Conservation (phyloP, 192 early-diverging fungal genomes). For the Coemansia javaensis region DNA sequence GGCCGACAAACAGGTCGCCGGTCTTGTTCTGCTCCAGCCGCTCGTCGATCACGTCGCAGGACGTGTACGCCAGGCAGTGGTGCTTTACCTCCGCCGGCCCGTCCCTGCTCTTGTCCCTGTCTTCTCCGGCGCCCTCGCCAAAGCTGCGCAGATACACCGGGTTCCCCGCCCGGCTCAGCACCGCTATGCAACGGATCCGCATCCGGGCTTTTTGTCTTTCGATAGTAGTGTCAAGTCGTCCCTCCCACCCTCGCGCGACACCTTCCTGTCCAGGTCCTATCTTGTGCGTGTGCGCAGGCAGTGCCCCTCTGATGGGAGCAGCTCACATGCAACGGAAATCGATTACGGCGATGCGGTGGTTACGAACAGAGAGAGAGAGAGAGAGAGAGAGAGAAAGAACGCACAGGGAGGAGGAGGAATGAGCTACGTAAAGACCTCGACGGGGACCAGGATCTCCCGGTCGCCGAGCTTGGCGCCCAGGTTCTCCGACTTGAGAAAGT, state of each 20-base stretch:
- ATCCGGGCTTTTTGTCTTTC: too few relatives aligned
- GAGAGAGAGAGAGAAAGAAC: neutral
- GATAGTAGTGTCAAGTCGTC: too few relatives aligned
- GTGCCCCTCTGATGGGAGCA: too few relatives aligned
- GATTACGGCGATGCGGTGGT: too few relatives aligned
- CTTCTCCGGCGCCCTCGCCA: constrained; percentile 54
- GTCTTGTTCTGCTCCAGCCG: constrained; percentile 47
- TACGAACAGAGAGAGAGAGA: neutral
- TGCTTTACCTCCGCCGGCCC: constrained; percentile 82
- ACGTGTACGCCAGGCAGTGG: constrained; percentile 88
- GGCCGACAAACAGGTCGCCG: constrained; percentile 77
- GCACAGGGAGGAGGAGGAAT: neutral
- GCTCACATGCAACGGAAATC: too few relatives aligned
- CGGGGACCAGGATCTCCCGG: constrained; percentile 45
- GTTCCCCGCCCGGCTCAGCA: constrained; percentile 65
- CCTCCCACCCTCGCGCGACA: too few relatives aligned
- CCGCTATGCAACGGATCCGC: constrained; percentile 27
- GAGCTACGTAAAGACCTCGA: constrained; percentile 47
- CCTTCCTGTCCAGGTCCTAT: too few relatives aligned
- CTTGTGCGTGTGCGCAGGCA: too few relatives aligned
- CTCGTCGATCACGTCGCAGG: constrained; percentile 81
- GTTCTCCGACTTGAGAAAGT: constrained; percentile 49
- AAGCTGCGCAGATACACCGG: constrained; percentile 82
- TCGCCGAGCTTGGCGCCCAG: constrained; percentile 47
- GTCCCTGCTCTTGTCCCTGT: too few relatives aligned